Percentiles rank a stretch among this genome's conserved stretches.
Evolutionary conservation across 176 grass and related monocot species (phyloP).

Genomic region (Zea luxurians): DNA sequence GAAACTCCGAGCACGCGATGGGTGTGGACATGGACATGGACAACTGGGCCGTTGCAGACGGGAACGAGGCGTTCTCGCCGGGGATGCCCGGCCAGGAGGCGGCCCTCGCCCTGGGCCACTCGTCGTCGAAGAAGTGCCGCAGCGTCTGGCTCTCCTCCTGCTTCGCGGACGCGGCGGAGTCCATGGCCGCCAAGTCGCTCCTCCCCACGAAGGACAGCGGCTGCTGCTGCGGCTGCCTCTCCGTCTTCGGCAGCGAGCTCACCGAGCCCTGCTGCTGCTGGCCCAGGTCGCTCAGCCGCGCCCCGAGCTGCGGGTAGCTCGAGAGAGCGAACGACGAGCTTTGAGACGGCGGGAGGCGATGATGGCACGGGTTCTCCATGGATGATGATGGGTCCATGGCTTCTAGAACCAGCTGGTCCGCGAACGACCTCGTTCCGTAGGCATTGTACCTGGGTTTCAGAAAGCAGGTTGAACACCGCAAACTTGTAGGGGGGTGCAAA

Average conservation of each 20-base stretch:
- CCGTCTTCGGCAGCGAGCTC: constrained; percentile 37
- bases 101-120: constrained; percentile 62
- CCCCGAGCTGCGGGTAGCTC: constrained; percentile 44
- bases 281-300: constrained; percentile 25
- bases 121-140: constrained; percentile 73
- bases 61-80: constrained; percentile 56
- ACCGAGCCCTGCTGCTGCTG: constrained; percentile 1
- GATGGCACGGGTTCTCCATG: constrained; percentile 43
- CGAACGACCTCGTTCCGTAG: constrained; percentile 51
- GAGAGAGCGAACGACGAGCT: constrained; percentile 37
- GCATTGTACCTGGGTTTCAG: constrained; percentile 37
- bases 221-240: constrained; percentile 32
- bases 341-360: constrained; percentile 35
- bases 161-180: background rate
- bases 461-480: background rate
- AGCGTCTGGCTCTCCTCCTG: constrained; percentile 58
- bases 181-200: constrained; percentile 18
- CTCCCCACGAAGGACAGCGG: constrained; percentile 36
- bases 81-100: constrained; percentile 49
- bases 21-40: constrained; percentile 62
- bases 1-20: constrained; percentile 61
- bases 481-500: background rate
- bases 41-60: constrained; percentile 50
- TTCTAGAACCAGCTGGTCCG: constrained; percentile 54
- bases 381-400: constrained; percentile 35